Percentiles rank a stretch among this genome's conserved stretches.
These are phyloP conservation scores for Sordaria brevicollis DNA, from an alignment of 495 filamentous ascomycete genomes.

Conservation along the genomic window DNA sequence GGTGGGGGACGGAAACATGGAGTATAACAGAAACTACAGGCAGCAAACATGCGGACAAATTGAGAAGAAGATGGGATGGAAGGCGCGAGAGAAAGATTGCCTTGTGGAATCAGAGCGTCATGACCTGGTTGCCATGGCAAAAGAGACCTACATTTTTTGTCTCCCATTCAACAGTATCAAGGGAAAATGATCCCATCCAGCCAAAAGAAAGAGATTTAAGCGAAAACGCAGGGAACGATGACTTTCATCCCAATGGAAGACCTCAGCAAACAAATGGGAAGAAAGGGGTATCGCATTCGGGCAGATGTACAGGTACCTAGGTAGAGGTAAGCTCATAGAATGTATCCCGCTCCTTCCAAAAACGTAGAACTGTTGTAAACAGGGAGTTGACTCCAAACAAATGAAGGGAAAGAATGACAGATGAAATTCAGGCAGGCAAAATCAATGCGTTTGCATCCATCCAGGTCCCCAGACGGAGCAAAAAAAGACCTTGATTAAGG, in stretches of 20 bases:
- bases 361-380: not conserved
- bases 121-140: not conserved
- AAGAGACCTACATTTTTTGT: not conserved
- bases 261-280: not conserved
- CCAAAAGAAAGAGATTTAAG: not conserved
- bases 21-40: not conserved
- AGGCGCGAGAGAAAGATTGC: not conserved
- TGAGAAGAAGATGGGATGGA: not conserved
- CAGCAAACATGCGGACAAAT: not conserved
- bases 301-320: not conserved
- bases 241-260: not conserved
- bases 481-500: not conserved
- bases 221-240: not conserved
- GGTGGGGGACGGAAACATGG: not conserved
- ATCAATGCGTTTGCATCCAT: not conserved
- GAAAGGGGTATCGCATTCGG: not conserved
- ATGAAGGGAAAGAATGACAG: not conserved
- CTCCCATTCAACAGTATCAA: not conserved
- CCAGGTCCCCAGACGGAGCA: too few relatives aligned
- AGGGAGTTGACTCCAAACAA: not conserved
- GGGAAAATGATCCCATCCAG: not conserved
- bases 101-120: not conserved
- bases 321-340: not conserved
- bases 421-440: not conserved
- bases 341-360: not conserved